Conservation (phyloP, 2,329 filamentous ascomycete genomes). For the Ophiostoma sp. region DNA sequence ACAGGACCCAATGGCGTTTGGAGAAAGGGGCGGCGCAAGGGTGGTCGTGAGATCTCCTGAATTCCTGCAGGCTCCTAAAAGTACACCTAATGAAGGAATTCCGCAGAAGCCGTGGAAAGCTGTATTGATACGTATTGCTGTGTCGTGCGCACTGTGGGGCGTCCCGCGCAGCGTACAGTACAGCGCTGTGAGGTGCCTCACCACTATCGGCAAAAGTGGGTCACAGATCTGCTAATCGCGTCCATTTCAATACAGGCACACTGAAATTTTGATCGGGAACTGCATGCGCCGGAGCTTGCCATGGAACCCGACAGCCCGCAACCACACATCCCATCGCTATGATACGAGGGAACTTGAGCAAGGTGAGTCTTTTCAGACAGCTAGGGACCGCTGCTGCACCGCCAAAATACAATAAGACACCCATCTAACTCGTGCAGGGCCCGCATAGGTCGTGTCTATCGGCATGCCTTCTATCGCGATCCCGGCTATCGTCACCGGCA, state of each 20-base stretch:
- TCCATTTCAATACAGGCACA: background rate
- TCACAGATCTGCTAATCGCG: background rate
- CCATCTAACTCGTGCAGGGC: slow-evolving; percentile 7
- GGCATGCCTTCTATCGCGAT: slow-evolving; percentile 3
- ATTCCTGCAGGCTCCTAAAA: background rate
- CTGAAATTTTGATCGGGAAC: slow-evolving; percentile 2
- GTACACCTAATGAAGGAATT: slow-evolving; percentile 7
- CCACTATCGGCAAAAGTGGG: slow-evolving; percentile 8
- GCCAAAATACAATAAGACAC: background rate
- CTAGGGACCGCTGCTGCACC: background rate
- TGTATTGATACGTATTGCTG: background rate
- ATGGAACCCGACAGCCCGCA: slow-evolving; percentile 8
- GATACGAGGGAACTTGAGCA: slow-evolving; percentile 21
- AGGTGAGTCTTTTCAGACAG: slow-evolving; percentile 14
- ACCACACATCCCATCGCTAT: slow-evolving; percentile 18
- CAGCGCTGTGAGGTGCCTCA: background rate
- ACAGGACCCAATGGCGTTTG: background rate
- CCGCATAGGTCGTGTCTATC: slow-evolving; percentile 16
- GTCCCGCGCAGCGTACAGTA: background rate
- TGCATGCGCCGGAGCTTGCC: slow-evolving; percentile 10
- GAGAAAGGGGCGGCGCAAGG: background rate
- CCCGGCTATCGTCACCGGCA: background rate
- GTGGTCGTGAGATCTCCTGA: background rate
- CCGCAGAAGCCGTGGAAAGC: slow-evolving; percentile 5
- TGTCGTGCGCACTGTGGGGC: slow-evolving; percentile 3